phyloP scores from a whole-genome alignment of 2,329 filamentous ascomycete genomes.

The Aureobasidium lini region DNA sequence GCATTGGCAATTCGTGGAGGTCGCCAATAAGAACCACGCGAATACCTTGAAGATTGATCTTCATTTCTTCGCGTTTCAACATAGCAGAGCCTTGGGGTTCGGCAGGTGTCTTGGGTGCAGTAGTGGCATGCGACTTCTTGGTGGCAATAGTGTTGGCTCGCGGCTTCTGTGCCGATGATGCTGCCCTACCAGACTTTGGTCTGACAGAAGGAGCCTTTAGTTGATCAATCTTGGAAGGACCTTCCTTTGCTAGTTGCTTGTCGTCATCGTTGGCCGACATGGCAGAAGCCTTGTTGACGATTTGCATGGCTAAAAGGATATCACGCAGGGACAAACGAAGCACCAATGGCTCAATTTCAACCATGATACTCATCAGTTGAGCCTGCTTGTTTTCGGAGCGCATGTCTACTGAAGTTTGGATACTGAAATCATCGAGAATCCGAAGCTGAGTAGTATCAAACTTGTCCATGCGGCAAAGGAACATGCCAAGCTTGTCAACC shows the following conservation, averaged over 20 bases:
- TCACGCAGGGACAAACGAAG: conserved; percentile 85
- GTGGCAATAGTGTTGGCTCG: conserved; percentile 29
- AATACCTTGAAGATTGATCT: conserved; percentile 78
- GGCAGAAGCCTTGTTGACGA: conserved; percentile 82
- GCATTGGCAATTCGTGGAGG: conserved; percentile 85
- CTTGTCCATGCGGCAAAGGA: conserved; percentile 94
- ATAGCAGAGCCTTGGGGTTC: conserved; percentile 41
- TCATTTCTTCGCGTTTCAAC: conserved; percentile 69
- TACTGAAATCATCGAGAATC: conserved; percentile 93
- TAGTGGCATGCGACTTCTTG: conserved; percentile 10
- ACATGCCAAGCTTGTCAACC: conserved; percentile 93
- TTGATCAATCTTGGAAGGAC: conserved; percentile 49
- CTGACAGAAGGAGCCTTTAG: conserved; percentile 37
- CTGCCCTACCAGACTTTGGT: conserved; percentile 29
- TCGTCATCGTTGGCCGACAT: conserved; percentile 55
- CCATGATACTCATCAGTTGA: conserved; percentile 66
- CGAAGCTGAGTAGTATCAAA: conserved; percentile 86
- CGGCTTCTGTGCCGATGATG: conserved; percentile 37
- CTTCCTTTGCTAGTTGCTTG: conserved; percentile 44
- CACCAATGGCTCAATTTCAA: conserved; percentile 86
- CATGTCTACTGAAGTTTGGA: conserved; percentile 81
- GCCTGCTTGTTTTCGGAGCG: conserved; percentile 52
- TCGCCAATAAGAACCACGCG: conserved; percentile 93
- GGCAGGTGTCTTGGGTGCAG: background rate
- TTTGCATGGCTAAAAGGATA: conserved; percentile 88